These are phyloP conservation scores for Ramularia endophylla DNA, from an alignment of 2,329 filamentous ascomycete genomes.

Conservation along the genomic window DNA sequence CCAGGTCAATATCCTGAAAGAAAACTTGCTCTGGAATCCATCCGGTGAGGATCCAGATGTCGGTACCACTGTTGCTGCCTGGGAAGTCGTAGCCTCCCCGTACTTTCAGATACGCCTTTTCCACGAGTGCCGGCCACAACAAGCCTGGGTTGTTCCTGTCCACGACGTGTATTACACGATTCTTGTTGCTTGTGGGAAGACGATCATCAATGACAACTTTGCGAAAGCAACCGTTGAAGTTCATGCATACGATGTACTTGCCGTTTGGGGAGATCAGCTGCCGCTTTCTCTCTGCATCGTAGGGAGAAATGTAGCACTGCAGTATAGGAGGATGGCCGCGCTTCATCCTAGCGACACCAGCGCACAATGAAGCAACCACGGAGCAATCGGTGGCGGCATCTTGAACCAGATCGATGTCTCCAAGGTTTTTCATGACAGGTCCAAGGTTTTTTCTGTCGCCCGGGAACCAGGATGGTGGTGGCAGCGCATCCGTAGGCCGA, in stretches of 20 bases:
- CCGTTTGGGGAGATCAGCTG: constrained; percentile 69
- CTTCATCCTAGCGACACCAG: constrained; percentile 63
- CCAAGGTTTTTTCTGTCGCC: constrained; percentile 27
- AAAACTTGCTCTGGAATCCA: constrained; percentile 98
- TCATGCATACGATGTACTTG: constrained; percentile 85
- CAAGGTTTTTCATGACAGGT: constrained; percentile 52
- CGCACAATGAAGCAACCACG: constrained; percentile 90
- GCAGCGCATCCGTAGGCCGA: constrained; percentile 64
- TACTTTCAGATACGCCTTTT: constrained; percentile 95
- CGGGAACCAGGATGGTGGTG: constrained; percentile 37
- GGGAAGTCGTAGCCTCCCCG: constrained; percentile 96
- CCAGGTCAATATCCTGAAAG: constrained; percentile 76
- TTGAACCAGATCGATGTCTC: constrained; percentile 77
- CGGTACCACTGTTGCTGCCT: constrained; percentile 93
- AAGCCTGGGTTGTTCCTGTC: constrained; percentile 76
- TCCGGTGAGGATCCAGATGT: constrained; percentile 84
- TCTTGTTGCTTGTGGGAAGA: constrained; percentile 69
- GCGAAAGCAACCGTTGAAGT: constrained; percentile 92
- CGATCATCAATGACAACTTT: constrained; percentile 85
- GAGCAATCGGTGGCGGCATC: constrained; percentile 96
- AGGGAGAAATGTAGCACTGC: constrained; percentile 68
- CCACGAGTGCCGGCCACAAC: constrained; percentile 85
- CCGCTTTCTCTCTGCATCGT: constrained; percentile 51
- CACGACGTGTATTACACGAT: constrained; percentile 76
- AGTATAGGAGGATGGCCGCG: constrained; percentile 68